Conservation (phyloP, 768 basidiomycete genomes). For the Kwoniella pini region DNA sequence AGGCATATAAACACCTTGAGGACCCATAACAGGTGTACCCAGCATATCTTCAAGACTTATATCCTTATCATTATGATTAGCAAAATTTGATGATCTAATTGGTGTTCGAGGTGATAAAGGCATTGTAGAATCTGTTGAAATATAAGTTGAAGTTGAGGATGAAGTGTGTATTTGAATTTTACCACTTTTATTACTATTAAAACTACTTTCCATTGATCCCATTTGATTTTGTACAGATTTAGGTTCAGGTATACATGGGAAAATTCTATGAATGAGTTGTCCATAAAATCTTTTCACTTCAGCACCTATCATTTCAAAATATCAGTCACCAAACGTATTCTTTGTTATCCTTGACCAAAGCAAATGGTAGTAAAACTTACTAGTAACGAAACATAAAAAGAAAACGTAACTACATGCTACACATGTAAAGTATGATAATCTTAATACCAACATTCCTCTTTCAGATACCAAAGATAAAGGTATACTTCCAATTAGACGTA, state of each 20-base stretch:
- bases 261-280: conserved; percentile 23
- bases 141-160: conserved; percentile 2
- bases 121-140: not conserved
- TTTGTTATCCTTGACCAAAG: too few species aligned
- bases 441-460: conserved; percentile 16
- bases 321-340: too few species aligned
- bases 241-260: conserved; percentile 37
- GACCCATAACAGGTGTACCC: conserved; percentile 13
- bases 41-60: conserved; percentile 26
- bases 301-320: too few species aligned
- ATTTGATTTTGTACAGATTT: not conserved
- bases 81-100: not conserved
- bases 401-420: conserved; percentile 48
- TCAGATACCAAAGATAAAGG: conserved; percentile 17
- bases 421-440: conserved; percentile 47
- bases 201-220: conserved; percentile 5
- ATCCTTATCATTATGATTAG: conserved; percentile 5
- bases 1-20: conserved; percentile 12
- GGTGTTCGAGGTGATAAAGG: not conserved
- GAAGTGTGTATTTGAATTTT: conserved; percentile 9
- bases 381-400: conserved; percentile 52
- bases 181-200: too few species aligned
- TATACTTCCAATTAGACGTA: conserved; percentile 37
- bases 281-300: conserved; percentile 47
- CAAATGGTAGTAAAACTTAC: too few species aligned